Conservation (phyloP, 257 asterid genomes). For the Asclepias syriaca region DNA sequence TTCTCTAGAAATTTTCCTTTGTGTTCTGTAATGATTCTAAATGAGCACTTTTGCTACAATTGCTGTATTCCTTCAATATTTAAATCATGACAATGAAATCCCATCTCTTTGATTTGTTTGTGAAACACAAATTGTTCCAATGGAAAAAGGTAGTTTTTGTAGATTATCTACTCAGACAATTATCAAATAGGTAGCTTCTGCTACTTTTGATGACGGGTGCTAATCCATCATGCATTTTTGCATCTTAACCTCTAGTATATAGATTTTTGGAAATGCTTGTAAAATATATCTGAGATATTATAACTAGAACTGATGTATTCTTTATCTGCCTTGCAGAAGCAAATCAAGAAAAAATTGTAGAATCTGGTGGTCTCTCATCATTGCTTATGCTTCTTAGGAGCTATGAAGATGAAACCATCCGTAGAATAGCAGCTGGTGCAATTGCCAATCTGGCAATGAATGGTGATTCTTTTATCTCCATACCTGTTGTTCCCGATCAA, state of each 20-base stretch:
- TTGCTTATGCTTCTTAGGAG: conserved; percentile 88
- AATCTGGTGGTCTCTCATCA: conserved; percentile 97
- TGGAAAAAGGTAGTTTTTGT: not conserved
- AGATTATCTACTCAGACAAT: not conserved
- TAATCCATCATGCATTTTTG: conserved; percentile 3
- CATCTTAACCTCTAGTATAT: not conserved
- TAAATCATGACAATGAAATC: not conserved
- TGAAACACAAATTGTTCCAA: not conserved
- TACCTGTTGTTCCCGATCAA: not conserved
- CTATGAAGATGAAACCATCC: conserved; percentile 91
- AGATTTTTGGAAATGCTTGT: not conserved
- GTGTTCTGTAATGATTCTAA: not conserved
- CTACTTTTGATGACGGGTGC: too few species aligned
- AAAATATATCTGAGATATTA: not conserved
- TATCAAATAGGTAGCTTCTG: not conserved
- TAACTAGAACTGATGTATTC: conserved; percentile 23
- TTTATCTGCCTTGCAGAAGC: conserved; percentile 49
- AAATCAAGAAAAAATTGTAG: conserved; percentile 93
- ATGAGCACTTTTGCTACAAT: not conserved
- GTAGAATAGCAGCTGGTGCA: conserved; percentile 99
- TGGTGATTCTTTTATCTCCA: conserved; percentile 33
- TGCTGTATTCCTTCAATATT: not conserved
- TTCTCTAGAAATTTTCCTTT: conserved; percentile 7
- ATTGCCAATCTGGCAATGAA: conserved; percentile 99
- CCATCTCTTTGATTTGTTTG: not conserved